Conservation (phyloP, 2,329 filamentous ascomycete genomes). For the Pezicula neosporulosa region DNA sequence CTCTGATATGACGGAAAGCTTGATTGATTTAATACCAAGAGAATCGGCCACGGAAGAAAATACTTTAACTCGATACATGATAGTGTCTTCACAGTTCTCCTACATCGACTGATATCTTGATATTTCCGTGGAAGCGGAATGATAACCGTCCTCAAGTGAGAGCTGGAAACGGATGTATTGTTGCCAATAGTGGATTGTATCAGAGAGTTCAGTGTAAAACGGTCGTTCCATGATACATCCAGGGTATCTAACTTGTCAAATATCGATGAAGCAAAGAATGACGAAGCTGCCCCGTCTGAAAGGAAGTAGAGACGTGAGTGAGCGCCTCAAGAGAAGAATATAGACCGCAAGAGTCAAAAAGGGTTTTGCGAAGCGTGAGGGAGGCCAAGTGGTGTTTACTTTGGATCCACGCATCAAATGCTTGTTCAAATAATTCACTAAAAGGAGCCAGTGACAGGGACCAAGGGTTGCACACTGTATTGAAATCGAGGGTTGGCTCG, state of each 20-base stretch:
- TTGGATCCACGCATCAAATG: constrained; percentile 74
- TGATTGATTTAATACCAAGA: constrained; percentile 68
- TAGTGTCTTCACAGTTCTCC: constrained; percentile 59
- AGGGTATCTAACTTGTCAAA: constrained; percentile 71
- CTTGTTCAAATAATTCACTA: constrained; percentile 66
- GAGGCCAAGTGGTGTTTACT: constrained; percentile 71
- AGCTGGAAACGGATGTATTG: constrained; percentile 49
- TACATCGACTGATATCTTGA: constrained; percentile 41
- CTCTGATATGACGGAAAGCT: constrained; percentile 66
- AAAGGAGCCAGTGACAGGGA: constrained; percentile 59
- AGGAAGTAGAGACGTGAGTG: constrained; percentile 74
- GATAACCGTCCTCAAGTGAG: constrained; percentile 59
- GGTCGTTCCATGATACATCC: constrained; percentile 68
- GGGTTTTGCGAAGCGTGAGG: constrained; percentile 56
- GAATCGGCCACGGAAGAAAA: constrained; percentile 61
- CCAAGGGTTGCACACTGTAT: constrained; percentile 47
- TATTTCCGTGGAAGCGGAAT: constrained; percentile 34
- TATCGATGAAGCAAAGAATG: constrained; percentile 62
- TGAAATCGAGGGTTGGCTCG: constrained; percentile 52
- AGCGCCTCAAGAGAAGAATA: constrained; percentile 62
- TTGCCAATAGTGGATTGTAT: constrained; percentile 67
- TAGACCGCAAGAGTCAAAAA: constrained; percentile 69
- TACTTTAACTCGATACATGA: constrained; percentile 65
- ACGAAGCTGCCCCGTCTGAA: constrained; percentile 66
- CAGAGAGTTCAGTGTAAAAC: constrained; percentile 75